Percentiles rank a stretch among this genome's conserved stretches.
phyloP scores from a whole-genome alignment of 768 basidiomycete species.

The Gymnopilus dilepis region DNA sequence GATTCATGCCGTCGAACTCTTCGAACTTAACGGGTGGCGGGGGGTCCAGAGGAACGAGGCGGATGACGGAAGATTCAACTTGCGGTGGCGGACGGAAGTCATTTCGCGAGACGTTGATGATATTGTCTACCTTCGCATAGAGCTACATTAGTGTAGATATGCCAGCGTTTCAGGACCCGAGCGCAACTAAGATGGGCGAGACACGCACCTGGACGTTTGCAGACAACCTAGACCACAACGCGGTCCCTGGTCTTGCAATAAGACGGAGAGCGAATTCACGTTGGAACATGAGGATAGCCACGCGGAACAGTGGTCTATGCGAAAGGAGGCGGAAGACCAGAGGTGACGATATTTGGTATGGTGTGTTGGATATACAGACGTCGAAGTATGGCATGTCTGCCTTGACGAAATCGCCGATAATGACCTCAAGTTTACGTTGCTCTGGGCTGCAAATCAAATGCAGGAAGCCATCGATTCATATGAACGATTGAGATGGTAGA shows the following conservation, averaged over 20 bases:
- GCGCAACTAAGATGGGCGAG: neutral
- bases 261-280: conserved; percentile 96
- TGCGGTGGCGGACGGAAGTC: conserved; percentile 96
- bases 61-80: conserved; percentile 92
- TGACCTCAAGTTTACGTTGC: conserved; percentile 92
- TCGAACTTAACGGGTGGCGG: conserved; percentile 96
- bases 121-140: conserved; percentile 93
- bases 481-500: neutral
- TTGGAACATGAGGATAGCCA: conserved; percentile 99
- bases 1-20: conserved; percentile 94
- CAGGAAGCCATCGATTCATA: neutral
- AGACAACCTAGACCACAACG: conserved; percentile 91
- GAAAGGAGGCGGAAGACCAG: conserved; percentile 97
- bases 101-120: conserved; percentile 96
- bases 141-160: conserved; percentile 45
- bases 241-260: conserved; percentile 81
- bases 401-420: conserved; percentile 98
- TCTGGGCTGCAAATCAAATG: conserved; percentile 67
- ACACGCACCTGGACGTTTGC: conserved; percentile 84
- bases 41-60: conserved; percentile 90
- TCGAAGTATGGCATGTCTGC: conserved; percentile 98
- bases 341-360: conserved; percentile 98
- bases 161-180: conserved; percentile 4
- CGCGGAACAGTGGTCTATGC: conserved; percentile 91
- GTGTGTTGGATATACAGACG: conserved; percentile 99